phyloP scores from a whole-genome alignment of 2,329 filamentous ascomycete species.

The Fonsecaea pedrosoi region DNA sequence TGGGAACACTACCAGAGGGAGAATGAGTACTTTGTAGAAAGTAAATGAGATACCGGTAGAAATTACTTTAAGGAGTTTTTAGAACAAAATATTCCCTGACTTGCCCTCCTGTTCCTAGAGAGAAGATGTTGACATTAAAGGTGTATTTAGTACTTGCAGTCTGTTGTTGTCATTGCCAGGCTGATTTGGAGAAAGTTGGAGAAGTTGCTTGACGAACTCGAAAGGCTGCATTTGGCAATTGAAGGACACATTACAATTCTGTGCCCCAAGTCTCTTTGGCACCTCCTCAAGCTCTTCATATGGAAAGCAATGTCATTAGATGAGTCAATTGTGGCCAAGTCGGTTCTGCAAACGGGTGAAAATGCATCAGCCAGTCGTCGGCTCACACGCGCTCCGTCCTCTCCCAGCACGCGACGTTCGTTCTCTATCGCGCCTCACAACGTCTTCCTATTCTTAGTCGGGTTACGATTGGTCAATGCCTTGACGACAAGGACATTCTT shows the following conservation, averaged over 20 bases:
- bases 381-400: background rate
- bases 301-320: slow-evolving; percentile 18
- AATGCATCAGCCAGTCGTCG: background rate
- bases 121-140: too few species aligned
- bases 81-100: background rate
- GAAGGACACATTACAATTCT: background rate
- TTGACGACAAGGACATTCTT: slow-evolving; percentile 86
- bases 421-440: slow-evolving; percentile 21
- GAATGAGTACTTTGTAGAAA: slow-evolving; percentile 2
- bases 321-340: background rate
- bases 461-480: slow-evolving; percentile 80
- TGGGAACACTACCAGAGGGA: background rate
- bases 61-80: background rate
- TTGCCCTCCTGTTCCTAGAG: background rate
- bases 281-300: background rate
- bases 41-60: slow-evolving; percentile 11
- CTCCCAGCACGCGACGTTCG: slow-evolving; percentile 5
- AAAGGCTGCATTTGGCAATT: background rate
- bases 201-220: background rate
- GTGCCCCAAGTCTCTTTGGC: background rate
- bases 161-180: background rate
- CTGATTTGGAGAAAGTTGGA: slow-evolving; percentile 13
- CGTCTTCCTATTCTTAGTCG: slow-evolving; percentile 57
- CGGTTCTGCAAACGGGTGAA: background rate
- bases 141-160: too few species aligned